These are phyloP conservation scores for Geosmithia morbida DNA, from an alignment of 2,329 filamentous ascomycete genomes.

Conservation along the genomic window DNA sequence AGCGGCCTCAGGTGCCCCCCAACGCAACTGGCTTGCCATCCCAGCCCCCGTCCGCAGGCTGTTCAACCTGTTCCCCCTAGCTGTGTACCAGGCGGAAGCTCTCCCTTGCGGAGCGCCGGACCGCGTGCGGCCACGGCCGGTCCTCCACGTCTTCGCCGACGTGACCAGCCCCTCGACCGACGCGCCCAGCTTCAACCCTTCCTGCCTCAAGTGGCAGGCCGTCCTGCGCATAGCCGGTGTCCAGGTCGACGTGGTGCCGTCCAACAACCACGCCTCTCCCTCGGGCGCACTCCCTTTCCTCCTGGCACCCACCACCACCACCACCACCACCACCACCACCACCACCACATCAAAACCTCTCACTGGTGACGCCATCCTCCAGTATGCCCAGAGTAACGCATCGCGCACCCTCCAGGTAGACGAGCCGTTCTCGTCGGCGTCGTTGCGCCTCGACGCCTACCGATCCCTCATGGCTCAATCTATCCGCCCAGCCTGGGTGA, in stretches of 20 bases:
- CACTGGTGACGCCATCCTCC: conserved; percentile 43
- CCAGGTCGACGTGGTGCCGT: conserved; percentile 50
- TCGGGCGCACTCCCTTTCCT: conserved; percentile 82
- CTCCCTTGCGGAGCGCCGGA: conserved; percentile 46
- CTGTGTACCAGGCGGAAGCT: conserved; percentile 59
- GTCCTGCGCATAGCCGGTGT: conserved; percentile 68
- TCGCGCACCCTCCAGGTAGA: conserved; percentile 27
- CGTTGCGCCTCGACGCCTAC: conserved; percentile 54
- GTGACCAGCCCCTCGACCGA: conserved; percentile 25
- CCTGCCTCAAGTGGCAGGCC: conserved; percentile 93
- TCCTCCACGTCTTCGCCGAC: conserved; percentile 62
- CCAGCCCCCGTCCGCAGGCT: conserved; percentile 66
- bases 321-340: too few species aligned
- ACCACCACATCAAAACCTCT: conserved; percentile 33
- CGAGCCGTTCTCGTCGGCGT: conserved; percentile 21
- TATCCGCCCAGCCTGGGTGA: conserved; percentile 80
- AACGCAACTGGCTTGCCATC: conserved; percentile 34
- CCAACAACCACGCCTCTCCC: conserved; percentile 88
- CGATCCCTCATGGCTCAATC: conserved; percentile 59
- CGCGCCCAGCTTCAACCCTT: conserved; percentile 74
- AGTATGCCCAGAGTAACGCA: conserved; percentile 43
- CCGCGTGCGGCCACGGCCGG: conserved; percentile 27
- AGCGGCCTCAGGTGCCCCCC: neutral
- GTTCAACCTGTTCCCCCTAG: conserved; percentile 73
- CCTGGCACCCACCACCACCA: conserved; percentile 29